Base-by-base conservation (phyloP, 768 basidiomycete species). In the Boletellus sp. region DNA sequence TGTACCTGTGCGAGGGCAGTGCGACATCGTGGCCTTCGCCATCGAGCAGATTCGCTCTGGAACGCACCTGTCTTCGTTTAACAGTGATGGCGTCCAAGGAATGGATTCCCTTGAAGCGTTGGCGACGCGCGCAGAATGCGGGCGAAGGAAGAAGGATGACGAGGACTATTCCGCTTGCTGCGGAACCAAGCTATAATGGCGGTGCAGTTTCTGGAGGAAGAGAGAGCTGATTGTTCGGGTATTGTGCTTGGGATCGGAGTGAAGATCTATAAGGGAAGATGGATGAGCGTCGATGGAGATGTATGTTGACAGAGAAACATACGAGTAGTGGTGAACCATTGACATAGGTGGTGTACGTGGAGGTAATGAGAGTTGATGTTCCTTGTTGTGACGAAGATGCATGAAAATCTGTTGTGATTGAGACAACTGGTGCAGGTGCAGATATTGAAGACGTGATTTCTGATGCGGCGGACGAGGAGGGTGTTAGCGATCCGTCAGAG, bases 151-250 rank as follows among this genome's bases (percentile, higher is more conserved):
- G 12, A 3, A 72, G 20, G 40, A 75, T 63, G 13, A 78, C 42
- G 26, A 77, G 38, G 8, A 67, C 60, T 15, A 72, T 66, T 11
- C 60, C 69, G 2, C 68, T 74, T 5, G 69, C 66, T 26, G 74
- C 72, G 4, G 70, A 62, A 3, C 74, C 75, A 3, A n/a, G 71
- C 75, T 26, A 78, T 77, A 33, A 74, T 63, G 34, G 70, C 69
- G 1, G 70, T 74, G 17, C 73, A 73, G 4, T 61, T 40, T 19
- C 42, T 48, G n/a, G 54, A 32, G 2, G 53, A 48, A 15, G 51
- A 32, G 13, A 28, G 20, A 24, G n/a, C 15, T 1, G 54, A 24
- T 0, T 12, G 1, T 31, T 33, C 2, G 10, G 55, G 55, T 36
- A 68, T 61, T 24, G 57, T 61, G 7, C 35, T 63, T 11, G 65